phyloP scores from a whole-genome alignment of 129 eudicot species.

The Saussurea involucrata region DNA sequence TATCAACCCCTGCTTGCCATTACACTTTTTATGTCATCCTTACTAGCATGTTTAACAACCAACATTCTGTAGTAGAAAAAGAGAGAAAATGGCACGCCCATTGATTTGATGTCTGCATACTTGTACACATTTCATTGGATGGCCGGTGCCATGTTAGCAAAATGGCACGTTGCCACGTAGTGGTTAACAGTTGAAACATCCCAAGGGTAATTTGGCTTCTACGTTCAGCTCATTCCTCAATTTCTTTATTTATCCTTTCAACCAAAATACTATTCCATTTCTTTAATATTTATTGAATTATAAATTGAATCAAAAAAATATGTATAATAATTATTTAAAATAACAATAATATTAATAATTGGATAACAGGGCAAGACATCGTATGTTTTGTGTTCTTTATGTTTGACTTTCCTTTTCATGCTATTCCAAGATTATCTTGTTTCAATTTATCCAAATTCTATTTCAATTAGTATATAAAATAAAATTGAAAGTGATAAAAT shows the following conservation, averaged over 20 bases:
- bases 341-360: not conserved
- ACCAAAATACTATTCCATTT: conserved; percentile 6
- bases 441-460: not conserved
- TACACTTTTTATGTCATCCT: not conserved
- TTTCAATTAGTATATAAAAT: not conserved
- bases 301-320: no score
- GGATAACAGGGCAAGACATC: conserved; percentile 25
- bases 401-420: conserved; percentile 20
- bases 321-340: not conserved
- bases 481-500: no score
- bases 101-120: not conserved
- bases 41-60: not conserved
- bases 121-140: conserved; percentile 29
- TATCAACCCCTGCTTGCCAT: no score
- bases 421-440: conserved; percentile 21
- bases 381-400: conserved; percentile 22
- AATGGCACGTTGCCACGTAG: conserved; percentile 17
- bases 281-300: not conserved
- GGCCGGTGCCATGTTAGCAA: conserved; percentile 35
- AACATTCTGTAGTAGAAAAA: not conserved
- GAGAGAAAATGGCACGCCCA: conserved; percentile 18
- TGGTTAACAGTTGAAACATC: conserved; percentile 22
- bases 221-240: conserved; percentile 28
- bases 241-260: conserved; percentile 15
- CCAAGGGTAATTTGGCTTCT: conserved; percentile 44